Percentiles rank a stretch among this genome's conserved stretches.
Evolutionary conservation across 805 yeast species (phyloP).

Genomic region (Yamadazyma ubonensis): DNA sequence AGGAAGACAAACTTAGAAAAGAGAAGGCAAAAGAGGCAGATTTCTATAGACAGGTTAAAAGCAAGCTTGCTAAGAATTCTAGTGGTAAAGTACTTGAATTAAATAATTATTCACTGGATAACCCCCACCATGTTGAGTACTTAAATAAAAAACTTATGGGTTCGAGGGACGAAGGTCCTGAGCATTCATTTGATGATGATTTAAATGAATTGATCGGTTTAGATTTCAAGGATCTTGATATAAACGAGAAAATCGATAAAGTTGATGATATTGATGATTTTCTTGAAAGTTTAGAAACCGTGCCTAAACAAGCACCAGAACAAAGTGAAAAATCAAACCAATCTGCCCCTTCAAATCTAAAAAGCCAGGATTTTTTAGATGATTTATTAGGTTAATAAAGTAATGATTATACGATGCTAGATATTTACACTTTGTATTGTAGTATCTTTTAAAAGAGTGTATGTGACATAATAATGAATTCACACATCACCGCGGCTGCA

Average conservation of each 20-base stretch:
- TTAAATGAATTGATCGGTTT: slow-evolving; percentile 19
- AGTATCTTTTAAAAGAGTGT: no score
- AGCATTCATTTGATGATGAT: slow-evolving; percentile 20
- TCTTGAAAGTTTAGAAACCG: slow-evolving; percentile 2
- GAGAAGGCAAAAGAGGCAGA: slow-evolving; percentile 25
- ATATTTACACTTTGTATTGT: no score
- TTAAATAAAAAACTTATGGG: slow-evolving; percentile 24
- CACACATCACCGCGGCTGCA: slow-evolving; percentile 9
- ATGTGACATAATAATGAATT: no score
- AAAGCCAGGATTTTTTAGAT: slow-evolving; percentile 13
- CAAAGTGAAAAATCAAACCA: neutral
- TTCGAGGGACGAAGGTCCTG: neutral
- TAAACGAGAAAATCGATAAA: neutral
- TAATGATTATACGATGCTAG: no score
- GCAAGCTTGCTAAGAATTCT: slow-evolving; percentile 22
- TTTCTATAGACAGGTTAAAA: slow-evolving; percentile 29
- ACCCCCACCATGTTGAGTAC: slow-evolving; percentile 22
- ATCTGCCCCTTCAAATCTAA: neutral
- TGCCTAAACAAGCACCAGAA: neutral
- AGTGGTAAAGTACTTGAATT: slow-evolving; percentile 29
- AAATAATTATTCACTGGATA: slow-evolving; percentile 29
- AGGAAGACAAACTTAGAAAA: slow-evolving; percentile 24
- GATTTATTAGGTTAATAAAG: slow-evolving; percentile 11
- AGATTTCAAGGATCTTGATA: slow-evolving; percentile 2
- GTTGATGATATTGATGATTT: slow-evolving; percentile 13